Base-by-base conservation (phyloP, 129 eudicot genomes). In the Arctium minus region DNA sequence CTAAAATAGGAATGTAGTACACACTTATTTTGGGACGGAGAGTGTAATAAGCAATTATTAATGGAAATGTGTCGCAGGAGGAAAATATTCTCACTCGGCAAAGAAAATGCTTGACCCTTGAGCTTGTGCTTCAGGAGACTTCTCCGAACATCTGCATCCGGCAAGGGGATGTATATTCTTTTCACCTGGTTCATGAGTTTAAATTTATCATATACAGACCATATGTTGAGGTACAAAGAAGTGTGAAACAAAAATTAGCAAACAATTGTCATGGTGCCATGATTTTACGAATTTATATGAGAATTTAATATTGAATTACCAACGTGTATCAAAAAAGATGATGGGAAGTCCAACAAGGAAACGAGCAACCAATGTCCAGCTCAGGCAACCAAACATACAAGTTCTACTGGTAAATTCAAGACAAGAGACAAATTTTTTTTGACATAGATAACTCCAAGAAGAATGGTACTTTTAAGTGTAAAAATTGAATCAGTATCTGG, bases 111-210 rank as follows among this genome's bases (percentile, higher is more conserved):
- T 78, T 93, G 91, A 38, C 97, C 98, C 83, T 93, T 92, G 85
- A 96, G 96, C 85, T 93, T 96, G 90, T 96, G 94, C 82, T 92
- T 86, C 39, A 96, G 76, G 56, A 96, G 92, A 79, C 73, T 79
- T 87, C 89, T 88, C 65, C 99, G 89, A 64, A 87, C 97, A 70
- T 81, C 86, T 48, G 89, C 90, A 90, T 93, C 98, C 18, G 99
- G 99, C 83, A 96, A 83, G 15, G 99, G 97, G 74, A 96, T 96
- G 89, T 96, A 96, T 73, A 96, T 96, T 89, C 93, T 89, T 89
- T 96, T 96, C 81, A 96, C 99, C 99, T 96, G 90, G 73, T 79
- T 31, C 86, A 79, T 48, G 42, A 79, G 73, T 76, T 39, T 1
- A 46, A 53, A 70, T 37, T 74, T 76, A 79, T 76, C 31, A 44